These are phyloP conservation scores for Penicillium sp. DNA, from an alignment of 2,329 filamentous ascomycete genomes.

Conservation along the genomic window DNA sequence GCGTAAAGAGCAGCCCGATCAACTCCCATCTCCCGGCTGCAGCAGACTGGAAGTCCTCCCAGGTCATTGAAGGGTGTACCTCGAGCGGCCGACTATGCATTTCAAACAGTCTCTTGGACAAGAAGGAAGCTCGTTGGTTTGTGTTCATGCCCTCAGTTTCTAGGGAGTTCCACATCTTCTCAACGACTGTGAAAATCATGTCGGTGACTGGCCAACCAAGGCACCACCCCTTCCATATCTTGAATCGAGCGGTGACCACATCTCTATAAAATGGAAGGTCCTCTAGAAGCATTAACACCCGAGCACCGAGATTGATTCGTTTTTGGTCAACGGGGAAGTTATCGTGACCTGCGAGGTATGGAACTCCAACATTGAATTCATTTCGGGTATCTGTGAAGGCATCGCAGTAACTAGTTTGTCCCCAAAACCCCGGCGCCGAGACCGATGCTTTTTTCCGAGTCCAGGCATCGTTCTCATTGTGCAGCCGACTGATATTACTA, in stretches of 20 bases:
- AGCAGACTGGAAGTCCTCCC: conserved; percentile 14
- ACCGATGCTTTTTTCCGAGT: not conserved
- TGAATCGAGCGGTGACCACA: conserved; percentile 11
- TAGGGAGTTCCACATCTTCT: conserved; percentile 13
- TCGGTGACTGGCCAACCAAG: conserved; percentile 15
- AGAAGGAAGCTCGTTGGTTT: conserved; percentile 6
- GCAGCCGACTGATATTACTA: not conserved
- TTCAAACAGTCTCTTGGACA: conserved; percentile 18
- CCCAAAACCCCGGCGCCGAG: conserved; percentile 10
- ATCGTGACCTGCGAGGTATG: not conserved
- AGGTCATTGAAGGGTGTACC: conserved; percentile 14
- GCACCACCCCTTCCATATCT: conserved; percentile 18
- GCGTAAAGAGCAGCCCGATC: conserved; percentile 18
- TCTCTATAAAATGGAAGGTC: conserved; percentile 18
- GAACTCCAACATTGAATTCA: not conserved
- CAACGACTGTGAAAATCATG: conserved; percentile 13
- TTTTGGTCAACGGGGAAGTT: conserved; percentile 7
- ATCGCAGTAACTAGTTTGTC: conserved; percentile 16
- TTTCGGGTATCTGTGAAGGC: conserved; percentile 12
- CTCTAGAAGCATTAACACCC: conserved; percentile 14
- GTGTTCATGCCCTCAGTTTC: conserved; percentile 8
- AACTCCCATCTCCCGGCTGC: conserved; percentile 19
- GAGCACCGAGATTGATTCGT: conserved; percentile 19
- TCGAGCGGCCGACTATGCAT: conserved; percentile 11
- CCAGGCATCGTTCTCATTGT: not conserved